Evolutionary conservation across 768 basidiomycete species (phyloP).

Genomic region (Russula sp.): DNA sequence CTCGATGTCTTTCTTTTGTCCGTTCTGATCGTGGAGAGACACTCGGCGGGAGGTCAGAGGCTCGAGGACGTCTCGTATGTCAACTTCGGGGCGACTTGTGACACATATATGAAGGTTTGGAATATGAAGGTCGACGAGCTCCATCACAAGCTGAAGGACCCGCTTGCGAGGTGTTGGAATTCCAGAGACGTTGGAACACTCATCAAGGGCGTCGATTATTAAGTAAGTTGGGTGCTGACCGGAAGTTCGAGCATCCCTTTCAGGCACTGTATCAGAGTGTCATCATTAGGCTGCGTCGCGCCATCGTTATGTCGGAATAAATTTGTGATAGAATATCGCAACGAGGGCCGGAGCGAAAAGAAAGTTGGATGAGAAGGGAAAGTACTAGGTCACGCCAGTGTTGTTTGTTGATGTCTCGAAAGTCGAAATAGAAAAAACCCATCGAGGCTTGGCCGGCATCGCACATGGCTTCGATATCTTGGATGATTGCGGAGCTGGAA

Average conservation of each 20-base stretch:
- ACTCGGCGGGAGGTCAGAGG: background rate
- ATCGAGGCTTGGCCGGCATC: background rate
- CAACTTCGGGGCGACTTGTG: conserved; percentile 5
- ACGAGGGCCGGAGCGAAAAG: no score
- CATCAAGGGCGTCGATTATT: conserved; percentile 4
- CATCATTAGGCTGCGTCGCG: background rate
- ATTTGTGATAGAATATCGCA: background rate
- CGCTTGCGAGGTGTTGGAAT: background rate
- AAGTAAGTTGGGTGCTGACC: background rate
- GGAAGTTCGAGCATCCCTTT: background rate
- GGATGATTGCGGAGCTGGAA: conserved; percentile 9
- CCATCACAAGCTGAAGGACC: background rate
- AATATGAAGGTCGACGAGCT: background rate
- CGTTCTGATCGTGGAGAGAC: conserved; percentile 1
- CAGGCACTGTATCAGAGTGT: background rate
- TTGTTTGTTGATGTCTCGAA: background rate
- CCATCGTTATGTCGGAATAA: background rate
- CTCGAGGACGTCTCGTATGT: background rate
- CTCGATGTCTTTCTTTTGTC: conserved; percentile 4
- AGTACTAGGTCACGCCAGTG: background rate
- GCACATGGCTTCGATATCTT: background rate
- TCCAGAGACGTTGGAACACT: background rate
- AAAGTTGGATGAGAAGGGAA: conserved; percentile 14
- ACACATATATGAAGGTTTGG: conserved; percentile 3
- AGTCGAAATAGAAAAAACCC: conserved; percentile 8